A percentile compares a stretch with the other conserved stretches of the same genome.
Conservation (phyloP, 2,329 filamentous ascomycete species). For the Cladophialophora exuberans region DNA sequence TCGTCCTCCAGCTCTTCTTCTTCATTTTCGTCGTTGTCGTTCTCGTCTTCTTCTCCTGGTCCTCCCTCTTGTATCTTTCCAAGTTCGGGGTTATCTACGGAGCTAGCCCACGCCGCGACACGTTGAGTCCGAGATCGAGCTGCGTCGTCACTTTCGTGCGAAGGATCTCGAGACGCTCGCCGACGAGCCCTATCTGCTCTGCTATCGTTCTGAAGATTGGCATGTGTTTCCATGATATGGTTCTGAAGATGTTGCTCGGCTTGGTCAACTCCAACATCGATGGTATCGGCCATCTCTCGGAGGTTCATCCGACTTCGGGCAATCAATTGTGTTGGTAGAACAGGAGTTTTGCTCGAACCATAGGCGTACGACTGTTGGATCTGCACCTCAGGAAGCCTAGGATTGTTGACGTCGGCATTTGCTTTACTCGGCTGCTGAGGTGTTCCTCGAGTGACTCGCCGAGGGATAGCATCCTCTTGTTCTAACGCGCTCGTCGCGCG, state of each 20-base stretch:
- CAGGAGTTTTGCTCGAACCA: slow-evolving; percentile 42
- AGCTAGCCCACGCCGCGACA: slow-evolving; percentile 31
- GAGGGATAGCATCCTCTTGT: slow-evolving; percentile 18
- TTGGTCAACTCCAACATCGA: slow-evolving; percentile 39
- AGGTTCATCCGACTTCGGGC: slow-evolving; percentile 38
- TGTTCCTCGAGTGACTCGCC: slow-evolving; percentile 22
- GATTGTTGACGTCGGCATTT: slow-evolving; percentile 31
- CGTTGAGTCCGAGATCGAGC: slow-evolving; percentile 24
- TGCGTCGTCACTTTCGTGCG: slow-evolving; percentile 28
- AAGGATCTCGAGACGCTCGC: slow-evolving; percentile 30
- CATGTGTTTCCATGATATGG: slow-evolving; percentile 24
- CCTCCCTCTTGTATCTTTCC: slow-evolving; percentile 31
- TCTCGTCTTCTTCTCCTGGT: not conserved
- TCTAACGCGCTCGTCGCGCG: slow-evolving; percentile 20
- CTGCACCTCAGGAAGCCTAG: slow-evolving; percentile 42
- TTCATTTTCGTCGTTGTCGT: not conserved
- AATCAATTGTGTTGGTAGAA: slow-evolving; percentile 41
- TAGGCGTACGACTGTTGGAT: slow-evolving; percentile 46
- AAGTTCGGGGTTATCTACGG: slow-evolving; percentile 26
- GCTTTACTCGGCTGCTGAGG: slow-evolving; percentile 24
- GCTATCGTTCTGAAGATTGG: slow-evolving; percentile 23
- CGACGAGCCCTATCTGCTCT: slow-evolving; percentile 32
- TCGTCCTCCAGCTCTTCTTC: not conserved
- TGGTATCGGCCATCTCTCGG: slow-evolving; percentile 38
- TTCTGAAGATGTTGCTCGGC: slow-evolving; percentile 30